Evolutionary conservation across 768 basidiomycete genomes (phyloP).

Genomic region (Mycena crocata): DNA sequence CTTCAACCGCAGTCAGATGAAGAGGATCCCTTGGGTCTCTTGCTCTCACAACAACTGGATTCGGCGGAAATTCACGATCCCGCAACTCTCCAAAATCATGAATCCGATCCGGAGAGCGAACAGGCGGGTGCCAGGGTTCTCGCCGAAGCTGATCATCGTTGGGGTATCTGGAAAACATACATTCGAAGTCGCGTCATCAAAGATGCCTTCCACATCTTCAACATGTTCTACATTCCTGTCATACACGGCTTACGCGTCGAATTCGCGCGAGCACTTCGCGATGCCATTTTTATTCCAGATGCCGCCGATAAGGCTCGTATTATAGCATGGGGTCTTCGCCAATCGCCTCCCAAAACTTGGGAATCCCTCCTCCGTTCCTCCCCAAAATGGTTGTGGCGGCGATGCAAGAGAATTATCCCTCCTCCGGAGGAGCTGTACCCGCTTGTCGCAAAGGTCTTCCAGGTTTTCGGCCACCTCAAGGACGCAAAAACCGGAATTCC

Average conservation of each 20-base stretch:
- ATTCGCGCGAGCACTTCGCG: constrained; percentile 36
- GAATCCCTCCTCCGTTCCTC: no score
- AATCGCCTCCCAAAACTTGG: no score
- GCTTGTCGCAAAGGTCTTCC: no score
- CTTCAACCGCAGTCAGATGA: not conserved
- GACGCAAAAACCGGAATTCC: no score
- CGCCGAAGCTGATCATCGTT: not conserved
- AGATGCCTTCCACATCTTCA: constrained; percentile 41
- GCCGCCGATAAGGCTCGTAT: no score
- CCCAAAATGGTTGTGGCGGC: no score
- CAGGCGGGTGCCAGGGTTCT: not conserved
- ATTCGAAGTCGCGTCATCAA: constrained; percentile 40
- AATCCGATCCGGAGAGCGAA: not conserved
- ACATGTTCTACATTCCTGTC: constrained; percentile 37
- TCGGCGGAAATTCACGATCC: not conserved
- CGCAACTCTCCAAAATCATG: not conserved
- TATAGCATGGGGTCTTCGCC: no score
- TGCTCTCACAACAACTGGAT: not conserved
- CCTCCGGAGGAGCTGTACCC: no score
- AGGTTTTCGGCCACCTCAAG: no score
- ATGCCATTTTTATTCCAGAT: no score
- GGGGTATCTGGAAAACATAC: not conserved
- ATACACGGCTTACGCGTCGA: constrained; percentile 39
- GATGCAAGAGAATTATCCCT: no score
- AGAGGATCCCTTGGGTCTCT: not conserved